These are phyloP conservation scores for Vanderwaltozyma tropicalis DNA, from an alignment of 805 yeast genomes.

Conservation along the genomic window DNA sequence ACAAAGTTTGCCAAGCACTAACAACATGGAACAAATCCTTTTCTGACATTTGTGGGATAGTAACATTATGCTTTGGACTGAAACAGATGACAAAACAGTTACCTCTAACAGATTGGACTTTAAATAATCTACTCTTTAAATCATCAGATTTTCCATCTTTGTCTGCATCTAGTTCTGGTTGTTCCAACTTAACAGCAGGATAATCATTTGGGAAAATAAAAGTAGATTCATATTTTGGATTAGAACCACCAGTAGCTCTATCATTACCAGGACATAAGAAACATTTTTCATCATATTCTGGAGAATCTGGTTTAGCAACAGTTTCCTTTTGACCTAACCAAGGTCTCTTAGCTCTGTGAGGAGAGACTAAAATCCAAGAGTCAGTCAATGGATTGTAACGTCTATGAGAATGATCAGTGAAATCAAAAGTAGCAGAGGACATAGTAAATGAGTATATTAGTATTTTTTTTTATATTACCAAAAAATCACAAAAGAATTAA, in stretches of 20 bases:
- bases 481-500: too few species aligned
- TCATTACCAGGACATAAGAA: slow-evolving; percentile 63
- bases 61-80: slow-evolving; percentile 56
- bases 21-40: slow-evolving; percentile 40
- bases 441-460: neutral
- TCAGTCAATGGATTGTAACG: slow-evolving; percentile 61
- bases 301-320: slow-evolving; percentile 32
- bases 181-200: slow-evolving; percentile 55
- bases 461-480: neutral
- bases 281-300: slow-evolving; percentile 54
- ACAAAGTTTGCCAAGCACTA: slow-evolving; percentile 49
- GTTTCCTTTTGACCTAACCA: slow-evolving; percentile 71
- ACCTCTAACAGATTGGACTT: slow-evolving; percentile 52
- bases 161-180: slow-evolving; percentile 34
- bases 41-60: slow-evolving; percentile 50
- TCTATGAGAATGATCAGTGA: slow-evolving; percentile 53
- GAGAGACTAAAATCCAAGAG: slow-evolving; percentile 61
- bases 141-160: slow-evolving; percentile 9
- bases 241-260: slow-evolving; percentile 50
- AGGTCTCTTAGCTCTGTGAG: slow-evolving; percentile 69
- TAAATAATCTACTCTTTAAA: slow-evolving; percentile 37
- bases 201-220: slow-evolving; percentile 58
- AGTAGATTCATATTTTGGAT: slow-evolving; percentile 48
- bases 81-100: slow-evolving; percentile 65
- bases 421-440: slow-evolving; percentile 30